Conservation (phyloP, 2,329 filamentous ascomycete species). For the Ophioceras dolichostomum region DNA sequence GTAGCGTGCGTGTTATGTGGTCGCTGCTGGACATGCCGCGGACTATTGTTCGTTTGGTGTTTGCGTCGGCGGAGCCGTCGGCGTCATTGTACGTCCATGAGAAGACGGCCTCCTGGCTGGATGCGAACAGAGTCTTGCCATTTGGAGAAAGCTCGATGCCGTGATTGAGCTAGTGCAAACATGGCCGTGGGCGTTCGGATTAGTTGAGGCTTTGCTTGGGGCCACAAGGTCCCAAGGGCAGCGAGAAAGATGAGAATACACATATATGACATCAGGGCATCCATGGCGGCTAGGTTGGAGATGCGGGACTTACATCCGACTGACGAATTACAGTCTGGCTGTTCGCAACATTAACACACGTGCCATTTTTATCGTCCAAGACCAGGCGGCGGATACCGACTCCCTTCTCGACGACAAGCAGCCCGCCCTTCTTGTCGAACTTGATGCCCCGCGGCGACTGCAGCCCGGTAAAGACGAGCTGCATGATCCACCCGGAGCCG, state of each 20-base stretch:
- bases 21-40: slow-evolving; percentile 49
- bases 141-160: slow-evolving; percentile 40
- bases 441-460: slow-evolving; percentile 28
- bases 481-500: slow-evolving; percentile 18
- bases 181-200: too few species aligned
- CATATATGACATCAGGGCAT: background rate
- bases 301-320: slow-evolving; percentile 16
- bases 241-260: too few species aligned
- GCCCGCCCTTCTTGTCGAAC: slow-evolving; percentile 30
- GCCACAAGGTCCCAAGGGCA: too few species aligned
- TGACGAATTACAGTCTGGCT: slow-evolving; percentile 19
- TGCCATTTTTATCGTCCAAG: slow-evolving; percentile 27
- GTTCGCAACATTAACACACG: slow-evolving; percentile 24
- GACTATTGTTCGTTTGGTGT: slow-evolving; percentile 37
- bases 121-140: slow-evolving; percentile 43
- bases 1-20: slow-evolving; percentile 55
- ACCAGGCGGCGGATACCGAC: slow-evolving; percentile 27
- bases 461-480: slow-evolving; percentile 20
- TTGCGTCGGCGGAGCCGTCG: slow-evolving; percentile 28
- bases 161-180: slow-evolving; percentile 46
- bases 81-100: slow-evolving; percentile 55
- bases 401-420: slow-evolving; percentile 31
- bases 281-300: background rate
- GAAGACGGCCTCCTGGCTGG: slow-evolving; percentile 44
- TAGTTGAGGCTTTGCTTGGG: too few species aligned